These are phyloP conservation scores for Monosporascus sp. DNA, from an alignment of 2,329 filamentous ascomycete species.

Conservation along the genomic window DNA sequence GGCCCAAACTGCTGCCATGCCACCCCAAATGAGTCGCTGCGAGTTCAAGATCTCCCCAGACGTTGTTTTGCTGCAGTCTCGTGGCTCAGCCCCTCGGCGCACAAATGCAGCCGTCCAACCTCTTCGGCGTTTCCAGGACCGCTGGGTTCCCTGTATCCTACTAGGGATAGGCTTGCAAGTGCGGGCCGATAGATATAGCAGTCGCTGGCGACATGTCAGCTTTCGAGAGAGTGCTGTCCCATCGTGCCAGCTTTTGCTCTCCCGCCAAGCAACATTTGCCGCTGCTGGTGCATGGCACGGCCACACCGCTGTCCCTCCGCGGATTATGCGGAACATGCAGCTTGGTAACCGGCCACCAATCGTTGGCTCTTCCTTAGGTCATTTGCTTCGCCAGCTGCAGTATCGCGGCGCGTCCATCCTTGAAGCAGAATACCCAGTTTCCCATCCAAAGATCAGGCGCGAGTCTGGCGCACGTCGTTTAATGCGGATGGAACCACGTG, in stretches of 20 bases:
- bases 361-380: background rate
- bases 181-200: background rate
- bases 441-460: background rate
- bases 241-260: background rate
- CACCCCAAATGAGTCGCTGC: background rate
- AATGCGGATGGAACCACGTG: background rate
- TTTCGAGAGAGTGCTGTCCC: background rate
- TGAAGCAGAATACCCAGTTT: background rate
- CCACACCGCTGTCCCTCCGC: conserved; percentile 1
- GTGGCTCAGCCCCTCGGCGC: background rate
- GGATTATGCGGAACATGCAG: background rate
- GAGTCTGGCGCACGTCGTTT: background rate
- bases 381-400: conserved; percentile 1
- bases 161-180: background rate
- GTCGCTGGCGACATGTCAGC: background rate
- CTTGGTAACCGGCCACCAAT: background rate
- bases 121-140: background rate
- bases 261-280: background rate
- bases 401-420: background rate
- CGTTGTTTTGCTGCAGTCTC: background rate
- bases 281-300: background rate
- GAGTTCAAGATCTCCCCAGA: background rate
- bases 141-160: no score
- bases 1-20: background rate
- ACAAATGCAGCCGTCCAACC: background rate